These are phyloP conservation scores for Cavenderia fasciculata DNA, from an alignment of 78 protist genomes.

Conservation along the genomic window DNA sequence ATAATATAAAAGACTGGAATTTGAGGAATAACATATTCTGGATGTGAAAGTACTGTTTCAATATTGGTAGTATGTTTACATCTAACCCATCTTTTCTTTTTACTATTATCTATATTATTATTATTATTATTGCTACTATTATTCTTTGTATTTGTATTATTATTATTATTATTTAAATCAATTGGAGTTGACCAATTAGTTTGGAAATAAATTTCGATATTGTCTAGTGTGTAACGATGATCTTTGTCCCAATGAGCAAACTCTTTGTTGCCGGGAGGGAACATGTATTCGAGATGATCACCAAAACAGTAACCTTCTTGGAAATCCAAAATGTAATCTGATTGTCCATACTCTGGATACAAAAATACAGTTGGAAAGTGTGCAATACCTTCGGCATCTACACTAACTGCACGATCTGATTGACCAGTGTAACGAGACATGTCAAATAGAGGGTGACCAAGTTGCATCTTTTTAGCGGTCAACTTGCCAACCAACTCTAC, in stretches of 20 bases:
- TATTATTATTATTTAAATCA: too few species aligned
- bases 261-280: conserved; percentile 53
- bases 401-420: neutral
- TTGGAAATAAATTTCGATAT: conserved; percentile 73
- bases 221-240: conserved; percentile 9
- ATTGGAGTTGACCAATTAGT: conserved; percentile 29
- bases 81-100: conserved; percentile 66
- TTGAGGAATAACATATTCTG: conserved; percentile 74
- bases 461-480: neutral
- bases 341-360: conserved; percentile 44
- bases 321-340: conserved; percentile 67
- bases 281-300: conserved; percentile 77
- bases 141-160: too few species aligned
- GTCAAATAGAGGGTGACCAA: conserved; percentile 27
- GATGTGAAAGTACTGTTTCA: conserved; percentile 61
- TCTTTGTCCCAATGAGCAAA: conserved; percentile 77
- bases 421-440: conserved; percentile 17
- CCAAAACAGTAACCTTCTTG: conserved; percentile 66
- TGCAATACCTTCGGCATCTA: neutral
- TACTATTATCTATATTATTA: too few species aligned
- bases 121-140: too few species aligned
- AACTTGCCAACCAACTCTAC: neutral
- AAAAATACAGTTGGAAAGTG: conserved; percentile 57
- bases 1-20: conserved; percentile 75
- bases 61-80: conserved; percentile 74